phyloP scores from a whole-genome alignment of 2,329 filamentous ascomycete genomes.

The Pseudogymnoascus pannorum region DNA sequence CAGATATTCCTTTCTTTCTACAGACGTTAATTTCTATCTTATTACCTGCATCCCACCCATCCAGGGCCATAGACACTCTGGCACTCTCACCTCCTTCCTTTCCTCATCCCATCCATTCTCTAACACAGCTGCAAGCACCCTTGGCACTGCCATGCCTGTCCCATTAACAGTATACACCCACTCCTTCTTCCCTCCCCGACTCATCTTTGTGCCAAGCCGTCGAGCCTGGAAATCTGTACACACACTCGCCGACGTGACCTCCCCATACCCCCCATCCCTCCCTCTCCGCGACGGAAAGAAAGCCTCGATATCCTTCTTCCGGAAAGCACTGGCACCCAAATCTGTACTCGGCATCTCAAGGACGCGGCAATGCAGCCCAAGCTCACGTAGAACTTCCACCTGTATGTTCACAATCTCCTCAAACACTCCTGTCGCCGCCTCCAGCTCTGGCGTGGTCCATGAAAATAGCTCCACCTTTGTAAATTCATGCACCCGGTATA shows the following conservation, averaged over 20 bases:
- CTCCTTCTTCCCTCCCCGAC: conserved; percentile 44
- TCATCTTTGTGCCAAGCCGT: conserved; percentile 68
- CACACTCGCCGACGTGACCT: conserved; percentile 82
- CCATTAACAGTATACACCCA: conserved; percentile 93
- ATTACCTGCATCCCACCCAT: conserved; percentile 73
- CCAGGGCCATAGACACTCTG: conserved; percentile 71
- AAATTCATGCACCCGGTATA: conserved; percentile 97
- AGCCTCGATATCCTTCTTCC: conserved; percentile 90
- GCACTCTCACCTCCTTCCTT: conserved; percentile 61
- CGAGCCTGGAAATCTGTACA: conserved; percentile 94
- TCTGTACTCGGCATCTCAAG: conserved; percentile 88
- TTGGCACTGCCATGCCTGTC: conserved; percentile 83
- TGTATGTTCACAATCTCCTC: conserved; percentile 83
- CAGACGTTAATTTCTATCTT: no score
- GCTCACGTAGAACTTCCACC: conserved; percentile 67
- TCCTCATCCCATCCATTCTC: conserved; percentile 84
- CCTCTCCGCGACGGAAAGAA: conserved; percentile 76
- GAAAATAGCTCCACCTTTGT: conserved; percentile 98
- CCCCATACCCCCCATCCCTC: conserved; percentile 73
- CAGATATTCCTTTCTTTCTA: no score
- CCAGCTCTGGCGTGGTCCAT: conserved; percentile 62
- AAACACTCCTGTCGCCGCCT: conserved; percentile 54
- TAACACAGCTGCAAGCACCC: conserved; percentile 79
- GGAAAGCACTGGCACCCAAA: conserved; percentile 76
- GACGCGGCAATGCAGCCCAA: conserved; percentile 78